Evolutionary conservation across 306 rosid species (phyloP).

Genomic region (Oxytropis ochrocephala): DNA sequence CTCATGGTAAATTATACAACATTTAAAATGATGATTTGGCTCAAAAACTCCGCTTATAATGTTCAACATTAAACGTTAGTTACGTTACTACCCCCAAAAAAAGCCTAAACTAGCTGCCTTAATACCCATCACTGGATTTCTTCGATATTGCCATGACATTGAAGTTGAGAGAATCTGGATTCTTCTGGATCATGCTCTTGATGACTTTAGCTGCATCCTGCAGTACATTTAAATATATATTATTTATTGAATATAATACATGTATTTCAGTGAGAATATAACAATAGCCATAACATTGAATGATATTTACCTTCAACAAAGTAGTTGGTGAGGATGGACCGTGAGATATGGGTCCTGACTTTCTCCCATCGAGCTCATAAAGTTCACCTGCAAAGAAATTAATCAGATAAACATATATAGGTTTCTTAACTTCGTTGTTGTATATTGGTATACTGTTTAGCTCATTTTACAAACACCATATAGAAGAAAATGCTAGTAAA

Average conservation of each 20-base stretch:
- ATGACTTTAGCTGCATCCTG: conserved; percentile 83
- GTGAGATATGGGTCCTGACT: conserved; percentile 65
- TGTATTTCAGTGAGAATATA: neutral
- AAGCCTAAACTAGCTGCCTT: neutral
- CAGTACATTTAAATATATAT: neutral
- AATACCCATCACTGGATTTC: conserved; percentile 29
- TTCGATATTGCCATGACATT: conserved; percentile 82
- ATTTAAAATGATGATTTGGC: no score
- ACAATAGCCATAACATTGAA: neutral
- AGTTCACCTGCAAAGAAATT: conserved; percentile 39
- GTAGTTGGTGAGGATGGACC: conserved; percentile 64
- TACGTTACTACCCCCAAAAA: neutral
- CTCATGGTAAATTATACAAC: no score
- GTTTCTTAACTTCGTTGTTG: neutral
- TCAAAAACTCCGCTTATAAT: no score
- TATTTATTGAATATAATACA: conserved; percentile 2
- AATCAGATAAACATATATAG: neutral
- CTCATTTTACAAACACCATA: neutral
- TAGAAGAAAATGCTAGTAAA: neutral
- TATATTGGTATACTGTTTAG: neutral
- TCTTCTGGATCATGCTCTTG: conserved; percentile 56
- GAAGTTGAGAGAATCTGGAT: conserved; percentile 72
- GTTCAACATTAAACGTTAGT: no score
- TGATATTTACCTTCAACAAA: conserved; percentile 52
- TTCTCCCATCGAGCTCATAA: conserved; percentile 92